Base-by-base conservation (phyloP, 805 yeast genomes). In the Schwanniomyces polymorphus region DNA sequence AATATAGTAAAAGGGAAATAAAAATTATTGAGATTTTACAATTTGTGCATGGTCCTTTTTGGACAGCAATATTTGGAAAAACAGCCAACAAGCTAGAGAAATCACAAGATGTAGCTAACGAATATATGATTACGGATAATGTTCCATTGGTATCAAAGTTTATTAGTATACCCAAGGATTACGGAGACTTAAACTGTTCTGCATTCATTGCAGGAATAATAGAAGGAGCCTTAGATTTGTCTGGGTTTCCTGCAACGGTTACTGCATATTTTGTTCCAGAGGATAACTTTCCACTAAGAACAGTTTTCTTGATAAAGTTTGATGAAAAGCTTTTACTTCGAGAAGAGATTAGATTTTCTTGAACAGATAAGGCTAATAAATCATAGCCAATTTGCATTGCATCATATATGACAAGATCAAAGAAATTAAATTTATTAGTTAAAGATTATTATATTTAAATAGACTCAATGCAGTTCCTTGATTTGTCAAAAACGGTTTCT, bases 131-230 rank as follows among this genome's bases (percentile, higher is more conserved):
- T 49, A 82, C 82, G 14, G 97, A 90, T 61, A 81, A 84, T 56
- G 63, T 74, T 11, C 97, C 97, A 5, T 56, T 87, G 40, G 73
- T 89, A 34, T 76, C 88, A n/a, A 80, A 79, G 55, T 90, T 76
- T 59, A 81, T 90, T 9, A 81, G 88, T 27, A 84, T 87, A 4
- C 97, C 97, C 2, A 81, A 80, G 54, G 96, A 90, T 53, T 82
- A 85, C 59, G 84, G 87, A 9, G 84, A 83, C 51, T 74, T 89
- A 57, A 88, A 86, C 59, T 87, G 94, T 59, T 84, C 86, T 12
- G 91, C 96, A 0, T 88, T 86, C 60, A 80, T 85, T 1, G 96
- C 96, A 0, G 97, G 97, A 0, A 77, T 90, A 12, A 76, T 89
- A 35, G 96, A 90, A 62, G 96, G 95, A 0, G 83, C 89, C 1